phyloP scores from a whole-genome alignment of 2,329 filamentous ascomycete species.

The Xylariales sp. region DNA sequence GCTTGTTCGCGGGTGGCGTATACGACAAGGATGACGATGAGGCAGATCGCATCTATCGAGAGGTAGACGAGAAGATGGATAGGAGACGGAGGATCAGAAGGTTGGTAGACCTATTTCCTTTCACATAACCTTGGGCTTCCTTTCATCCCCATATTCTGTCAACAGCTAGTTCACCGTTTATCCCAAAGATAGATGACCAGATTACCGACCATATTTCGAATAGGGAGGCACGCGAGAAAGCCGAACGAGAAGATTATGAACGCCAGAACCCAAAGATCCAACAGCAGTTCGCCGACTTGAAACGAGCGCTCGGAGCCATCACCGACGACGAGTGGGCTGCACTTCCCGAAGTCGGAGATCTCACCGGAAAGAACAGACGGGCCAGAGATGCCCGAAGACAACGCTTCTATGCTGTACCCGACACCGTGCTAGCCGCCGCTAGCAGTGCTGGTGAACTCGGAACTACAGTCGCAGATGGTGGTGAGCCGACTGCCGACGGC shows the following conservation, averaged over 20 bases:
- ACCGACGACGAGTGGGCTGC: constrained; percentile 96
- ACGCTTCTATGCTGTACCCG: constrained; percentile 92
- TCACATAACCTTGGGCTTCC: constrained; percentile 12
- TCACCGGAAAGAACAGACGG: constrained; percentile 89
- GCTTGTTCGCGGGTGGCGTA: constrained; percentile 88
- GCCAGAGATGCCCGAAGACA: constrained; percentile 77
- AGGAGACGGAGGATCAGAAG: constrained; percentile 78
- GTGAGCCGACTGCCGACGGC: constrained; percentile 36
- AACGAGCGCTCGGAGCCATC: constrained; percentile 80
- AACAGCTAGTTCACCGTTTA: constrained; percentile 63
- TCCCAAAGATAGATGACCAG: constrained; percentile 61
- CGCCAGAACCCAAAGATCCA: constrained; percentile 97
- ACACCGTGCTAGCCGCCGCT: constrained; percentile 88
- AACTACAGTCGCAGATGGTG: constrained; percentile 83
- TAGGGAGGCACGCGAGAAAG: constrained; percentile 90
- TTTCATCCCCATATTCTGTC: neutral
- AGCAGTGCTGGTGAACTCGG: constrained; percentile 76
- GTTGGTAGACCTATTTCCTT: constrained; percentile 52
- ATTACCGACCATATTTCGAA: constrained; percentile 66
- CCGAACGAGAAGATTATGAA: constrained; percentile 93
- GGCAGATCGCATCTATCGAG: constrained; percentile 91
- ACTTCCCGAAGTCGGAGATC: constrained; percentile 90
- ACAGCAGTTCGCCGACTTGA: constrained; percentile 94
- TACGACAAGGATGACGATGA: constrained; percentile 98
- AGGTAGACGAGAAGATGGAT: constrained; percentile 97